Evolutionary conservation across 306 rosid species (phyloP).

Genomic region (Lupinus albus): DNA sequence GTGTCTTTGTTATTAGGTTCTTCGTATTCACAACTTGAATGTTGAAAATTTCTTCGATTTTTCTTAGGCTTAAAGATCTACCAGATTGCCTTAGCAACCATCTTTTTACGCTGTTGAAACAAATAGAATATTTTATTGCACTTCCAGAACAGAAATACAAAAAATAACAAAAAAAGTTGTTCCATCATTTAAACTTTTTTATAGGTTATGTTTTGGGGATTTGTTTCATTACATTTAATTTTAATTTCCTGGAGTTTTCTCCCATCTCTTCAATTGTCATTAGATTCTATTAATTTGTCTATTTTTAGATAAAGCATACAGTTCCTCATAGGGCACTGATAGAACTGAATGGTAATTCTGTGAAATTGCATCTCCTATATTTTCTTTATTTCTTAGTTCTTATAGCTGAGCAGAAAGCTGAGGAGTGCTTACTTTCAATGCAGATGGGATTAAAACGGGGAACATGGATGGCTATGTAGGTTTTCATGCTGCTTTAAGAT

Average conservation of each 20-base stretch:
- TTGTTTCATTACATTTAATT: conserved; percentile 17
- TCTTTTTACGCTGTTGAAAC: neutral
- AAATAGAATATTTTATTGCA: conserved; percentile 2
- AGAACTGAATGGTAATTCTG: conserved; percentile 1
- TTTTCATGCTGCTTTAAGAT: conserved; percentile 90
- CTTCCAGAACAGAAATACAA: conserved; percentile 15
- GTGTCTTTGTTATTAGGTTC: conserved; percentile 7
- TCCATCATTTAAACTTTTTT: neutral
- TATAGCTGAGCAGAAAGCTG: conserved; percentile 33
- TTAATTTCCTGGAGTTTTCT: neutral
- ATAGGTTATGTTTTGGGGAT: neutral
- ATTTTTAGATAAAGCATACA: conserved; percentile 16
- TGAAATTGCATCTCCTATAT: conserved; percentile 10
- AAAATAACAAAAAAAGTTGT: neutral
- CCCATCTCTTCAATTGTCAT: conserved; percentile 1
- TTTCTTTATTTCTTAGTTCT: conserved; percentile 16
- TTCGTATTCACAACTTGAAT: conserved; percentile 18
- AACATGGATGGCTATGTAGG: conserved; percentile 91
- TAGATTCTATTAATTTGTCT: conserved; percentile 20
- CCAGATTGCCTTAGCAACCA: conserved; percentile 1
- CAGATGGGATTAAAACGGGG: conserved; percentile 70
- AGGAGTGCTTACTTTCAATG: conserved; percentile 39
- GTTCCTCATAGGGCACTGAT: neutral
- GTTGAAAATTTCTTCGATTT: neutral
- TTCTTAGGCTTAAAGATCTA: conserved; percentile 29